Base-by-base conservation (phyloP, 164 flowering plant genomes). In the Houttuynia cordata region DNA sequence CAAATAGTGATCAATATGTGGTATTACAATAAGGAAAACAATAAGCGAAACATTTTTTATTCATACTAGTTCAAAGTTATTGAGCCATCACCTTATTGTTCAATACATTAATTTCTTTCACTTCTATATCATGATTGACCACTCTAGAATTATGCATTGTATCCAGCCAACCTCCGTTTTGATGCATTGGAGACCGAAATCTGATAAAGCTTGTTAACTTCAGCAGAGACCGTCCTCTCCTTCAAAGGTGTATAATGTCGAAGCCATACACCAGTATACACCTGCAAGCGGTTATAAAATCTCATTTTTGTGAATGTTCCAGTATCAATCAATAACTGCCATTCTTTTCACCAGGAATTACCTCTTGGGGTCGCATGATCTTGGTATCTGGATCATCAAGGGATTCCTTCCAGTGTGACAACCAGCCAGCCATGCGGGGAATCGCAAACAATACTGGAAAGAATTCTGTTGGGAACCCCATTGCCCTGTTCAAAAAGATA, bases 311-410 rank as follows among this genome's bases (percentile, higher is more conserved):
- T 10, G 49, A 1, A 10, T 12, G 0, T 7, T 17, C 2, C 15
- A 45, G 49, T 12, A 12, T 45, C 17, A 45, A 0, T 17, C 49
- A 12, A 45, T 45, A 45, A 45, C 13, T 8, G 12, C 49, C 49
- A 45, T 10, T 10, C 12, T 10, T 45, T 45, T 60, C 1, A 23
- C 0, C n/a, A 42, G 56, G 40, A 68, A 75, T 56, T 63, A 88
- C 99, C 97, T 94, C 75, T 62, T 86, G 93, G 3, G 99, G 99
- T 72, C 99, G 81, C 86, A 91, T 87, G 62, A 94, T 88, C 86
- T 91, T 94, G 18, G 99, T 94, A 60, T 94, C 99, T 63, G 99
- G 97, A 76, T 94, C 97, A 77, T 94, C 97, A 45, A 94, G 79
- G 51, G 99, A 94, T 73, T 94, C 99, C 24, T 84, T 68, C 99